Percentiles rank a stretch among this genome's conserved stretches.
phyloP scores from a whole-genome alignment of 2,329 filamentous ascomycete genomes.

The Colletotrichum limetticola region DNA sequence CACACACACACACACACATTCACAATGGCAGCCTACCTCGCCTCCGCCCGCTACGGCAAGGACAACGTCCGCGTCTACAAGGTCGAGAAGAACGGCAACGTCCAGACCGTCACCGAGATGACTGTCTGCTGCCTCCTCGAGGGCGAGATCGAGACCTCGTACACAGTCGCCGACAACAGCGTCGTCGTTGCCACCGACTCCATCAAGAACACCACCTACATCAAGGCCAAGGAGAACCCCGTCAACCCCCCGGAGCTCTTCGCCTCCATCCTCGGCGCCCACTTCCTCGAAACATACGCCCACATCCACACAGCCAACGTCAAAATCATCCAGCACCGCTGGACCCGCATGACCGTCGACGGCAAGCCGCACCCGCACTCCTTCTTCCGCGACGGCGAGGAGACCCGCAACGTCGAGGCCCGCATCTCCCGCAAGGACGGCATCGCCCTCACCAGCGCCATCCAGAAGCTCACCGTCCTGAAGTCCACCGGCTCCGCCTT shows the following conservation, averaged over 20 bases:
- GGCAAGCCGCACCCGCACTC: slow-evolving; percentile 94
- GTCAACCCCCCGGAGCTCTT: slow-evolving; percentile 95
- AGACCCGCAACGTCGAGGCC: slow-evolving; percentile 86
- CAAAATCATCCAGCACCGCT: slow-evolving; percentile 85
- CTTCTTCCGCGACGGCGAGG: slow-evolving; percentile 89
- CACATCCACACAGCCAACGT: slow-evolving; percentile 91
- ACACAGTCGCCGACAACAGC: slow-evolving; percentile 93
- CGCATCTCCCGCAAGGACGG: slow-evolving; percentile 74
- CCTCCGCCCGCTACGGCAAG: slow-evolving; percentile 84
- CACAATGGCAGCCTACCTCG: slow-evolving; percentile 60
- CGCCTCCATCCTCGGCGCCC: slow-evolving; percentile 82
- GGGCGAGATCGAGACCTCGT: slow-evolving; percentile 89
- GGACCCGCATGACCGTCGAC: slow-evolving; percentile 88
- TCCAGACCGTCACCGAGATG: slow-evolving; percentile 93
- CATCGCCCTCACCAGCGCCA: slow-evolving; percentile 80
- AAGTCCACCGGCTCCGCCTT: slow-evolving; percentile 98
- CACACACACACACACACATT: slow-evolving; percentile 10
- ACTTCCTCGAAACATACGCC: slow-evolving; percentile 88
- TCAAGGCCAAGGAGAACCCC: slow-evolving; percentile 92
- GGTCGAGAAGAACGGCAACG: slow-evolving; percentile 81
- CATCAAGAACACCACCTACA: slow-evolving; percentile 97
- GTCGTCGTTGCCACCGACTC: slow-evolving; percentile 96
- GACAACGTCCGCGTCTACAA: slow-evolving; percentile 99
- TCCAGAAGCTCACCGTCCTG: slow-evolving; percentile 86
- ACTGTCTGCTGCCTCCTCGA: slow-evolving; percentile 93